phyloP scores from a whole-genome alignment of 768 basidiomycete species.

The Phanerochaete sordida region DNA sequence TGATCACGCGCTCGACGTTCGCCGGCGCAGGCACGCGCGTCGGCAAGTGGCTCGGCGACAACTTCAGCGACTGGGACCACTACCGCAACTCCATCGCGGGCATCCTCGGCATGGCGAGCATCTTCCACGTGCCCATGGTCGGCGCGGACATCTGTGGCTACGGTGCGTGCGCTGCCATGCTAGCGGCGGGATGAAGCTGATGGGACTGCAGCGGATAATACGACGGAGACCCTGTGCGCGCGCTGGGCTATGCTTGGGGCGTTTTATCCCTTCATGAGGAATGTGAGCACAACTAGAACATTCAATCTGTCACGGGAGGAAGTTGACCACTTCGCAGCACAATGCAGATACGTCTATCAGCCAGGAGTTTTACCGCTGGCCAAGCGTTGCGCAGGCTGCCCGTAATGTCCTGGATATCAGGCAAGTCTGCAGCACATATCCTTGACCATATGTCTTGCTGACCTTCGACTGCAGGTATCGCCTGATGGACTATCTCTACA shows the following conservation, averaged over 20 bases:
- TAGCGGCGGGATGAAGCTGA: neutral
- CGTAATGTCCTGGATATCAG: constrained; percentile 58
- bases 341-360: constrained; percentile 47
- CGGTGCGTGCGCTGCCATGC: constrained; percentile 36
- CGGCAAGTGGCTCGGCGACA: constrained; percentile 77
- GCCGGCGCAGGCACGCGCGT: constrained; percentile 63
- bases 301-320: constrained; percentile 10
- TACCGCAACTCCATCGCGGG: constrained; percentile 60
- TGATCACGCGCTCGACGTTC: constrained; percentile 75
- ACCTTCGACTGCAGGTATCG: constrained; percentile 44
- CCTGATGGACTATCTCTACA: constrained; percentile 69
- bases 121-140: constrained; percentile 73
- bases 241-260: constrained; percentile 77
- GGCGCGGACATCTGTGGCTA: constrained; percentile 74
- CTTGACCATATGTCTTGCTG: neutral
- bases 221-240: constrained; percentile 66
- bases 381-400: constrained; percentile 52
- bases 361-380: constrained; percentile 72
- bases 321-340: constrained; percentile 35
- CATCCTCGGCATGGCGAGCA: constrained; percentile 59
- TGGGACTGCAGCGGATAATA: constrained; percentile 42
- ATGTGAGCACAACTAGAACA: constrained; percentile 38
- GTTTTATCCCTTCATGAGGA: constrained; percentile 79
- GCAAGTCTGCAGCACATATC: constrained; percentile 29
- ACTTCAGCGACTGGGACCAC: constrained; percentile 54